phyloP scores from a whole-genome alignment of 2,329 filamentous ascomycete species.

The Trichophaea hybrida region DNA sequence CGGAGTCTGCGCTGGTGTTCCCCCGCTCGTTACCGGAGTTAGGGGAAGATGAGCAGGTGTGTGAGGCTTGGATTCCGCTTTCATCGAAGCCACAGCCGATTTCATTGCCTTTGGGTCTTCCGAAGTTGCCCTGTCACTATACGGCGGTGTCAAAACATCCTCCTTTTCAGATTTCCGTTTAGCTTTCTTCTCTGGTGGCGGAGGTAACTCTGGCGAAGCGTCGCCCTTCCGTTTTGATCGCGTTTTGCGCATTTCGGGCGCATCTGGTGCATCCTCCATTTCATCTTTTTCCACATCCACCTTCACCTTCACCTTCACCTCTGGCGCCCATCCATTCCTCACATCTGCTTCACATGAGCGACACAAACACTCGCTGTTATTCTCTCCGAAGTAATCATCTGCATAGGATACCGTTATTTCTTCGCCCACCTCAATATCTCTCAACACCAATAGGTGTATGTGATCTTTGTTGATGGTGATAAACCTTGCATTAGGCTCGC shows the following conservation, averaged over 20 bases:
- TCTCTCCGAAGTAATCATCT: slow-evolving; percentile 86
- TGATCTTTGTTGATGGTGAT: slow-evolving; percentile 70
- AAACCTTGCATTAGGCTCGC: slow-evolving; percentile 76
- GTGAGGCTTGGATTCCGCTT: not conserved
- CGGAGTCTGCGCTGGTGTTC: not conserved
- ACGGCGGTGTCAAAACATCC: slow-evolving; percentile 15
- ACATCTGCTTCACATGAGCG: slow-evolving; percentile 62
- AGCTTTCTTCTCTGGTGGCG: slow-evolving; percentile 5
- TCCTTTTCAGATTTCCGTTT: slow-evolving; percentile 4
- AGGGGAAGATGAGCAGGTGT: not conserved
- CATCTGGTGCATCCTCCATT: slow-evolving; percentile 32
- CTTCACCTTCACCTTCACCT: slow-evolving; percentile 25
- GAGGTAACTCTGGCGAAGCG: slow-evolving; percentile 30
- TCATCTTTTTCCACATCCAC: slow-evolving; percentile 32
- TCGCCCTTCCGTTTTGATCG: slow-evolving; percentile 38
- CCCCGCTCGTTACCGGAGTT: not conserved
- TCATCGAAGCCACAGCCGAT: not conserved
- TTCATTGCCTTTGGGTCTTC: slow-evolving; percentile 6
- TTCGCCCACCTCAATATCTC: slow-evolving; percentile 70
- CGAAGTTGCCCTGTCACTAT: slow-evolving; percentile 15
- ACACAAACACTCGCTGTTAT: slow-evolving; percentile 92
- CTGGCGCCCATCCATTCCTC: slow-evolving; percentile 67
- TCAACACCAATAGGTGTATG: slow-evolving; percentile 77
- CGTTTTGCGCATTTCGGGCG: slow-evolving; percentile 37
- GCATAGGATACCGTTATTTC: slow-evolving; percentile 96